phyloP scores from a whole-genome alignment of 345 rosid species.

The Raphanus sativus region DNA sequence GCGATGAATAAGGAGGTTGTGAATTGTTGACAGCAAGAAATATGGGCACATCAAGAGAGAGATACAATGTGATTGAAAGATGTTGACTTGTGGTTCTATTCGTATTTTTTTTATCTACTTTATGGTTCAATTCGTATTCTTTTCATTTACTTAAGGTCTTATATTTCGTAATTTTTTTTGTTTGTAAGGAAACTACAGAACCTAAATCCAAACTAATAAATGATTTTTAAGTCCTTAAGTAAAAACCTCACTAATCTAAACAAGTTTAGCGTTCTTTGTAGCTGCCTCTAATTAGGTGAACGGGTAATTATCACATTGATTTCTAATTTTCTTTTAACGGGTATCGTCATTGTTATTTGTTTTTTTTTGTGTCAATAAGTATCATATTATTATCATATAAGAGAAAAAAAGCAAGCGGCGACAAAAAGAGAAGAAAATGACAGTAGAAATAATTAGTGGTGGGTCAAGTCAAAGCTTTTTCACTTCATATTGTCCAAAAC shows the following conservation, averaged over 20 bases:
- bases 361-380: not conserved
- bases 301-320: not conserved
- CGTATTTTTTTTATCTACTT: not conserved
- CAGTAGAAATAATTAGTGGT: not conserved
- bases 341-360: not conserved
- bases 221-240: not conserved
- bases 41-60: conserved; percentile 35
- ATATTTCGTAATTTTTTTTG: not conserved
- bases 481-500: not conserved
- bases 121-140: conserved; percentile 2
- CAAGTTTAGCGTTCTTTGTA: not conserved
- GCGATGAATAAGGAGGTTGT: conserved; percentile 27
- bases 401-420: not conserved
- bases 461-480: not conserved
- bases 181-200: not conserved
- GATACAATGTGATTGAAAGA: conserved; percentile 34
- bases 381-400: not conserved
- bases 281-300: conserved; percentile 6
- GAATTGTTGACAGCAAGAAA: conserved; percentile 41
- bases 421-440: conserved; percentile 9
- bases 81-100: conserved; percentile 24
- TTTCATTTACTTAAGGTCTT: not conserved
- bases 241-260: not conserved
- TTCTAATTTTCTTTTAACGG: not conserved
- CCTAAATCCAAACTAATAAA: not conserved